Evolutionary conservation across 306 rosid species (phyloP), one percentile per base, ranked within the genome.

Genomic region (Sphenostylis stenocarpa): DNA sequence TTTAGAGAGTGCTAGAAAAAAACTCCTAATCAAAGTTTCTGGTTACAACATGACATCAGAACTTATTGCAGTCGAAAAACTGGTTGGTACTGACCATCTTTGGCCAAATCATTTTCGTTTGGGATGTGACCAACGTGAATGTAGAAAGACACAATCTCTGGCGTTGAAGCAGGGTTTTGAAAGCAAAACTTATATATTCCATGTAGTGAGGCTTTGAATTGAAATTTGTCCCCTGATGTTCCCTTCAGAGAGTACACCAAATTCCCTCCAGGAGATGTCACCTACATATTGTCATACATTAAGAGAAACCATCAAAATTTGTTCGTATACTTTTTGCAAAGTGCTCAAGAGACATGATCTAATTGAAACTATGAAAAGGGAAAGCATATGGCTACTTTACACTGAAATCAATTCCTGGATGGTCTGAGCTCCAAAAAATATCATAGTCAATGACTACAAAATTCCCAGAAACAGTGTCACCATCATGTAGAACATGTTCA

Each of bases 41-140:
- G 1, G 8, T 7, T 36, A 36, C 12, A 7, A 36, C 41, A 36
- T 36, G 41, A 36, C 12, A 36, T 36, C 10, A 5, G 34, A 31
- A 31, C 1, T 6, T 1, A 6, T 6, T 5, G 5, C 2, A 36
- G 41, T 7, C 16, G 2, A 38, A 52, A 67, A 16, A 65, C 1
- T 28, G 2, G 26, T 5, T 44, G 72, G 52, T 60, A 84, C 82
- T 16, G 33, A 89, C 97, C 99, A 83, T 95, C 97, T 84, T 89
- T 92, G 45, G 97, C 99, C 12, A 91, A 81, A 75, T 90, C 87
- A 61, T 82, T 83, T 67, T 91, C 97, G 3, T 80, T 89, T 15
- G 99, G 99, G 83, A 95, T 92, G 80, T 92, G 99, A 13, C 99
- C 96, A 60, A 95, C 85, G 57, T 95, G 99, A 43, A 95, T 86